Evolutionary conservation across 768 basidiomycete species (phyloP).

Genomic region (Terana coerulea): DNA sequence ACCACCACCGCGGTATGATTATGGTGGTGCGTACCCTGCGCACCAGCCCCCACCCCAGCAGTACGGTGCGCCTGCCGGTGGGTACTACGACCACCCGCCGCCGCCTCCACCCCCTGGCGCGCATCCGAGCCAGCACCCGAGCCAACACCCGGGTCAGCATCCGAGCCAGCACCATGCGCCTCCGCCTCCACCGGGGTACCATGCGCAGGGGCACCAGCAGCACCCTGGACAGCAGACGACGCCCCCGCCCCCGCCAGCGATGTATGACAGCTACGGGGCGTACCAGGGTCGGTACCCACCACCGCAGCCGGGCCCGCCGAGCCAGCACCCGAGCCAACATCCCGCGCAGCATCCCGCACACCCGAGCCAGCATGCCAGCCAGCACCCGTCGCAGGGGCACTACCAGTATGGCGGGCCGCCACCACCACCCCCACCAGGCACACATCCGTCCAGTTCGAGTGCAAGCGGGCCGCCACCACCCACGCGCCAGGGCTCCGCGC

Average conservation of each 20-base stretch:
- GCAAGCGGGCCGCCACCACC: neutral
- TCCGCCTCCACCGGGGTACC: conserved; percentile 2
- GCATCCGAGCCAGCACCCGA: neutral
- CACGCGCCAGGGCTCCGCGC: neutral
- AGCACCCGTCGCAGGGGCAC: conserved; percentile 15
- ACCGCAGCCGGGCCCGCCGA: conserved; percentile 7
- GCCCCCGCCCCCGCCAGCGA: conserved; percentile 13
- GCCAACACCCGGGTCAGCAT: neutral
- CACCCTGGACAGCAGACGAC: conserved; percentile 7
- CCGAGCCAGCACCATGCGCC: conserved; percentile 10
- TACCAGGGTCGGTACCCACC: conserved; percentile 6
- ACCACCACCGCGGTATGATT: conserved; percentile 1
- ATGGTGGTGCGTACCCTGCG: neutral
- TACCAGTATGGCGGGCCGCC: conserved; percentile 22
- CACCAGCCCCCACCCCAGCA: conserved; percentile 6
- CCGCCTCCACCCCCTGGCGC: neutral
- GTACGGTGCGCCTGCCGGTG: neutral
- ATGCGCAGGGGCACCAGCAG: conserved; percentile 6
- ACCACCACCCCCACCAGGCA: conserved; percentile 19
- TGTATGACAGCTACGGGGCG: no score
- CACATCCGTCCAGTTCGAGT: no score
- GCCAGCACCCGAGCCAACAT: neutral
- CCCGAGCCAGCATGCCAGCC: conserved; percentile 19
- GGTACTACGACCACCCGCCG: conserved; percentile 6
- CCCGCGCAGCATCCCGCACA: neutral